A percentile compares a stretch with the other conserved stretches of the same genome.
Evolutionary conservation across 1,139 yeast species (phyloP).

Genomic region (Sugiyamaella sp.): DNA sequence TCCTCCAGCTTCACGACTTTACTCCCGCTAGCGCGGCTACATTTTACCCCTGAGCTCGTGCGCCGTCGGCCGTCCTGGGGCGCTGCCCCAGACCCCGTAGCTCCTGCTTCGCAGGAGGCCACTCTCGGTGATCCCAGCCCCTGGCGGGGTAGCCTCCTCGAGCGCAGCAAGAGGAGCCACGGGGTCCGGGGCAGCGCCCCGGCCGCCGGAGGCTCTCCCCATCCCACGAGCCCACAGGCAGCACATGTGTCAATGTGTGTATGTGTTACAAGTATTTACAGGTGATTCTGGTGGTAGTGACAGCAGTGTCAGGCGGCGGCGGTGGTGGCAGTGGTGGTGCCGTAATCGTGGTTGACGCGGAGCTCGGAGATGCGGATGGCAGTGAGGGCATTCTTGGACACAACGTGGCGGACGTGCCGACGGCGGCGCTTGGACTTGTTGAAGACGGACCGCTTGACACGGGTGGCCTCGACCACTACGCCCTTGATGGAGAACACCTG

Average conservation of each 20-base stretch:
- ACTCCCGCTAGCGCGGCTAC: not conserved
- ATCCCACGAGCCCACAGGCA: not conserved
- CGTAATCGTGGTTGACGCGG: constrained; percentile 30
- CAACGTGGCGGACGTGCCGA: constrained; percentile 78
- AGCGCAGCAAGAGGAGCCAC: not conserved
- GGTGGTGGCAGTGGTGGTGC: no score
- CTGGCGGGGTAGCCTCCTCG: not conserved
- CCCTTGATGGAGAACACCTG: constrained; percentile 67
- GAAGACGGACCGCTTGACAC: constrained; percentile 73
- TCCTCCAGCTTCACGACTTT: no score
- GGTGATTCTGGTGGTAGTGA: no score
- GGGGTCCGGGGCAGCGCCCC: constrained; percentile 2
- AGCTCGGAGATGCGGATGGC: constrained; percentile 74
- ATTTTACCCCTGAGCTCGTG: no score
- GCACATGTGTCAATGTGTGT: not conserved
- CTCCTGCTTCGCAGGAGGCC: not conserved
- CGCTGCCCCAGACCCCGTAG: not conserved
- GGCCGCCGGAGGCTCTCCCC: not conserved
- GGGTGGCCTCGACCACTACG: constrained; percentile 80
- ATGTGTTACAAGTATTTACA: not conserved
- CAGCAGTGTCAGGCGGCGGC: no score
- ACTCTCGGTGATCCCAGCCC: no score
- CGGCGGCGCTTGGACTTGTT: constrained; percentile 75
- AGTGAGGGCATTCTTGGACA: constrained; percentile 79
- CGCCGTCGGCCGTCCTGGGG: no score